Percentiles rank a stretch among this genome's conserved stretches.
Evolutionary conservation across 495 filamentous ascomycete species (phyloP).

Genomic region (Talaromyces liani): DNA sequence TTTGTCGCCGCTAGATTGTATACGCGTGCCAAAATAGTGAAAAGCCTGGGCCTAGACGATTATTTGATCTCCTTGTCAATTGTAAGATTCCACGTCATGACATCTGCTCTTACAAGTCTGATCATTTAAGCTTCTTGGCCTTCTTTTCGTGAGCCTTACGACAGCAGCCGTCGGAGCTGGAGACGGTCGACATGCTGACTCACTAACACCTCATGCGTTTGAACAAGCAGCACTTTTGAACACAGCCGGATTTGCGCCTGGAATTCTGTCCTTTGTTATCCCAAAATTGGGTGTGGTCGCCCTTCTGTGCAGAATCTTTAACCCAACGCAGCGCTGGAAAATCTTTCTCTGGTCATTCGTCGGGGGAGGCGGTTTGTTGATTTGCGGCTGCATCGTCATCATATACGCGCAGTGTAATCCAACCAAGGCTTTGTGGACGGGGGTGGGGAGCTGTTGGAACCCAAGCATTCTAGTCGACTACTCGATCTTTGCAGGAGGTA

Average conservation of each 20-base stretch:
- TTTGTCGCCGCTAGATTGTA: too few relatives aligned
- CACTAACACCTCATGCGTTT: not conserved
- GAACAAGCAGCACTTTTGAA: conserved; percentile 19
- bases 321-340: conserved; percentile 9
- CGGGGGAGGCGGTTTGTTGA: not conserved
- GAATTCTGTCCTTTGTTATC: conserved; percentile 21
- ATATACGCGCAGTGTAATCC: conserved; percentile 2
- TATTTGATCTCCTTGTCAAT: too few relatives aligned
- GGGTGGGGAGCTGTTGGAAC: not conserved
- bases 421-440: not conserved
- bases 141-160: not conserved
- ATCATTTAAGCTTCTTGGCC: too few relatives aligned
- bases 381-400: conserved; percentile 1
- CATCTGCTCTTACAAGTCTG: too few relatives aligned
- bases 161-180: not conserved
- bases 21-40: too few relatives aligned
- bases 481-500: not conserved
- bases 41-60: too few relatives aligned
- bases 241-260: conserved; percentile 17
- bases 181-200: not conserved
- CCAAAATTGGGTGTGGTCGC: conserved; percentile 23
- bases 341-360: conserved; percentile 3
- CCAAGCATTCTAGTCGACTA: conserved; percentile 4
- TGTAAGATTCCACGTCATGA: too few relatives aligned
- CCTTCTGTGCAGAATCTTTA: conserved; percentile 21